A percentile compares a stretch with the other conserved stretches of the same genome.
These are phyloP conservation scores for Penicillium sp. DNA, from an alignment of 2,329 filamentous ascomycete species.

Conservation along the genomic window DNA sequence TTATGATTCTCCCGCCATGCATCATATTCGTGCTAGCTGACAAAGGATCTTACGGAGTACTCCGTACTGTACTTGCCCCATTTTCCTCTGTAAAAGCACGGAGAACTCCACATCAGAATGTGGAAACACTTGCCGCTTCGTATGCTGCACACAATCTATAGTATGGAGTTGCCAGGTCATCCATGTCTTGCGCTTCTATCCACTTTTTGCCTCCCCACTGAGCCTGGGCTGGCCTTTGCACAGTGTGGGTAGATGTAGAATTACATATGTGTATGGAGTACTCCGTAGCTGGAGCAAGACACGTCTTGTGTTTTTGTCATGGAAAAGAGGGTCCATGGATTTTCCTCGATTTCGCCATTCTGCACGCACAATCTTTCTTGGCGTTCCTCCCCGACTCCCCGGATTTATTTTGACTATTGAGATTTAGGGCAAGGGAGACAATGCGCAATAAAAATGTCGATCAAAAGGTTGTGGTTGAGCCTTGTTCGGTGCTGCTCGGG, in stretches of 20 bases:
- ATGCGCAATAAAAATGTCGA: not conserved
- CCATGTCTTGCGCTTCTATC: not conserved
- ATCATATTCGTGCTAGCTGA: conserved; percentile 4
- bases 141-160: not conserved
- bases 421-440: not conserved
- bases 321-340: not conserved
- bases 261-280: not conserved
- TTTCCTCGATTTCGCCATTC: not conserved
- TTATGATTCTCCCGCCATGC: conserved; percentile 7
- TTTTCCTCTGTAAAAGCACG: too few relatives aligned
- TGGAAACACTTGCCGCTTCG: not conserved
- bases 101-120: too few relatives aligned
- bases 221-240: not conserved
- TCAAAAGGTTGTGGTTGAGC: not conserved
- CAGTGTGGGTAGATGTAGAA: not conserved
- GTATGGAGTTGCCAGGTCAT: not conserved
- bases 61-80: too few relatives aligned
- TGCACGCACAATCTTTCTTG: not conserved
- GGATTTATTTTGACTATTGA: not conserved
- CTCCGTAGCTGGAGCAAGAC: not conserved
- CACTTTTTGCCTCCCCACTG: not conserved
- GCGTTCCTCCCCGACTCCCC: not conserved
- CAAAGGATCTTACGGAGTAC: too few relatives aligned
- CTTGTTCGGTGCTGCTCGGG: conserved; percentile 1
- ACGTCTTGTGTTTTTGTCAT: not conserved